Percentiles rank a stretch among this genome's conserved stretches.
Evolutionary conservation across 2,329 filamentous ascomycete species (phyloP).

Genomic region (Xylariaceae sp.): DNA sequence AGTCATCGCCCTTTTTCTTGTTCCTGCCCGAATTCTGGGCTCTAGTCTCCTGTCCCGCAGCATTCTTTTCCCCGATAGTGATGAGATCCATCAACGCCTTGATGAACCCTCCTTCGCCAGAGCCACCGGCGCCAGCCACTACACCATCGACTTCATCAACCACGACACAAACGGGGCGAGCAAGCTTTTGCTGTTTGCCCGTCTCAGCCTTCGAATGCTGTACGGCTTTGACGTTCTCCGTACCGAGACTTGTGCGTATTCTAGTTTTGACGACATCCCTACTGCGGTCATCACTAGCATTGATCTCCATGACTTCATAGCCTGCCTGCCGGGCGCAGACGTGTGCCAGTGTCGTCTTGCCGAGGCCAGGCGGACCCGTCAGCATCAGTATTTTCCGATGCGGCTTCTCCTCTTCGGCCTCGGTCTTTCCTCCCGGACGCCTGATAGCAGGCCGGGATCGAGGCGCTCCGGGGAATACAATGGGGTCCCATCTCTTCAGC

Average conservation of each 20-base stretch:
- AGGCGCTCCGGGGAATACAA: slow-evolving; percentile 78
- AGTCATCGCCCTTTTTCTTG: slow-evolving; percentile 79
- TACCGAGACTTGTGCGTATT: slow-evolving; percentile 87
- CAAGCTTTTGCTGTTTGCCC: slow-evolving; percentile 61
- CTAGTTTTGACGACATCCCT: slow-evolving; percentile 83
- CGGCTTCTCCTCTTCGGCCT: slow-evolving; percentile 64
- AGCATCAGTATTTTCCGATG: slow-evolving; percentile 87
- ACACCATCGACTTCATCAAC: slow-evolving; percentile 97
- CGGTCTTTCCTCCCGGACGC: slow-evolving; percentile 42
- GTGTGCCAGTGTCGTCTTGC: slow-evolving; percentile 94
- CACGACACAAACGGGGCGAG: slow-evolving; percentile 84
- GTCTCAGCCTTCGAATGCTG: slow-evolving; percentile 52
- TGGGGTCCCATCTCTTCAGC: slow-evolving; percentile 89
- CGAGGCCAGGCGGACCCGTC: slow-evolving; percentile 86
- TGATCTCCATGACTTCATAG: slow-evolving; percentile 95
- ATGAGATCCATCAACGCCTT: slow-evolving; percentile 92
- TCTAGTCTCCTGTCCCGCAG: slow-evolving; percentile 31
- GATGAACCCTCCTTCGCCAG: slow-evolving; percentile 90
- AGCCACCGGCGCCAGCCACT: slow-evolving; percentile 69
- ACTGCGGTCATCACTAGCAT: slow-evolving; percentile 93
- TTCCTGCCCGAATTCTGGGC: slow-evolving; percentile 39
- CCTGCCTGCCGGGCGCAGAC: slow-evolving; percentile 93
- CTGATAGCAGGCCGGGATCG: slow-evolving; percentile 52
- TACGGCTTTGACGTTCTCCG: slow-evolving; percentile 83
- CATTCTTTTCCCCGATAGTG: slow-evolving; percentile 79